Conservation (phyloP, 2,329 filamentous ascomycete species). For the Seiridium unicorne region DNA sequence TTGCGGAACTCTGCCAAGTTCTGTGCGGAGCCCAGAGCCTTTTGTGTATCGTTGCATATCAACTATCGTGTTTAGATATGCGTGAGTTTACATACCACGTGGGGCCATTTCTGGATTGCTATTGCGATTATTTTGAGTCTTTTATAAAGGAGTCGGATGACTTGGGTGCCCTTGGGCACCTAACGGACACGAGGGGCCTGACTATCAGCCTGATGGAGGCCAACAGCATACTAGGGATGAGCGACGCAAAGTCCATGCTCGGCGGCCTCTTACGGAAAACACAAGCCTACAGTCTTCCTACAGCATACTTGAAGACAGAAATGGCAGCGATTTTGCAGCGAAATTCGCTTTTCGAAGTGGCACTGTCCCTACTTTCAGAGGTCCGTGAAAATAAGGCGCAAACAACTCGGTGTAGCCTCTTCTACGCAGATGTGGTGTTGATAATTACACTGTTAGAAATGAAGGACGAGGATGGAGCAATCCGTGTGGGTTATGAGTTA, state of each 20-base stretch:
- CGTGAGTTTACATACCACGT: slow-evolving; percentile 6
- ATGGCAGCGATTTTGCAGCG: neutral
- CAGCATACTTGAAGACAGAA: slow-evolving; percentile 3
- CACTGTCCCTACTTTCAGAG: neutral
- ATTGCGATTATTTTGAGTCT: slow-evolving; percentile 8
- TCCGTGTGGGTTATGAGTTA: slow-evolving; percentile 3
- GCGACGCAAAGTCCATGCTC: slow-evolving; percentile 6
- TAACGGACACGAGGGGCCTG: slow-evolving; percentile 5
- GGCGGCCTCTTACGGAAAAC: too few relatives aligned
- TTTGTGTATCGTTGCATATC: neutral
- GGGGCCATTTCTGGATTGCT: slow-evolving; percentile 3
- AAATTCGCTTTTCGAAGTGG: slow-evolving; percentile 1
- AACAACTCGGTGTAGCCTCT: neutral
- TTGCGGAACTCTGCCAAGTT: slow-evolving; percentile 1
- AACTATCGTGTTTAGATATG: slow-evolving; percentile 5
- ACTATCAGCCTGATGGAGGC: slow-evolving; percentile 9
- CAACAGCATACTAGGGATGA: slow-evolving; percentile 5
- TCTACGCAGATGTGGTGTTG: slow-evolving; percentile 1
- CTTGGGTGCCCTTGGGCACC: too few relatives aligned
- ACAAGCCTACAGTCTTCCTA: slow-evolving; percentile 1
- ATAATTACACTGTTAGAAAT: slow-evolving; percentile 1
- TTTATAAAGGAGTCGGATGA: neutral
- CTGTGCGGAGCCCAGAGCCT: neutral
- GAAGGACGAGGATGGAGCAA: slow-evolving; percentile 1
- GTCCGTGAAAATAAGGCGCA: neutral